These are phyloP conservation scores for Crepidotus variabilis DNA, from an alignment of 768 basidiomycete species.

Conservation along the genomic window DNA sequence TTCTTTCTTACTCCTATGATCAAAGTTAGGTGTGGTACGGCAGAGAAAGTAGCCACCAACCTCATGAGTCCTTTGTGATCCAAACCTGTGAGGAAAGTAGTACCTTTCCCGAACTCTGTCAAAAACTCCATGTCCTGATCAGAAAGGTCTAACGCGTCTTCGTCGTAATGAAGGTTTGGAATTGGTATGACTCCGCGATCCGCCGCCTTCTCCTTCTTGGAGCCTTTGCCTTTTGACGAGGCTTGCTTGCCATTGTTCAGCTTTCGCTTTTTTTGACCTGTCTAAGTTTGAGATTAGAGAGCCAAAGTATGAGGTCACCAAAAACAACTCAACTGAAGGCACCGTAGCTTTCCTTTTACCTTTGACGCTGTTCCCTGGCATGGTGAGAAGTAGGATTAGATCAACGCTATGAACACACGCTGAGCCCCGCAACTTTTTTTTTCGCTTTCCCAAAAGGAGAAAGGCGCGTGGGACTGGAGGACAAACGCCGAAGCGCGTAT, in stretches of 20 bases:
- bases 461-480: neutral
- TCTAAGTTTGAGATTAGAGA: slow-evolving; percentile 18
- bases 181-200: slow-evolving; percentile 62
- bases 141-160: slow-evolving; percentile 57
- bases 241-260: slow-evolving; percentile 27
- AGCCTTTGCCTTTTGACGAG: slow-evolving; percentile 16
- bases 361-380: neutral
- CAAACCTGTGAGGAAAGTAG: slow-evolving; percentile 64
- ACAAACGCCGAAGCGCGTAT: neutral
- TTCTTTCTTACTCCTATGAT: slow-evolving; percentile 78
- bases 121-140: slow-evolving; percentile 69
- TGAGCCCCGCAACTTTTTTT: slow-evolving; percentile 4
- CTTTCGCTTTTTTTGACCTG: slow-evolving; percentile 61
- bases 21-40: neutral
- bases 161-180: slow-evolving; percentile 44
- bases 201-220: slow-evolving; percentile 52
- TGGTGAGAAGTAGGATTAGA: neutral
- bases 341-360: slow-evolving; percentile 29
- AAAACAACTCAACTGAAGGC: slow-evolving; percentile 5
- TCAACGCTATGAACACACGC: slow-evolving; percentile 8
- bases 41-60: slow-evolving; percentile 34
- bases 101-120: slow-evolving; percentile 57
- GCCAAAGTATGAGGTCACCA: neutral
- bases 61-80: slow-evolving; percentile 80
- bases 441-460: slow-evolving; percentile 10